phyloP scores from a whole-genome alignment of 1,284 basidiomycete species.

The Cutaneotrichosporon mucoides region DNA sequence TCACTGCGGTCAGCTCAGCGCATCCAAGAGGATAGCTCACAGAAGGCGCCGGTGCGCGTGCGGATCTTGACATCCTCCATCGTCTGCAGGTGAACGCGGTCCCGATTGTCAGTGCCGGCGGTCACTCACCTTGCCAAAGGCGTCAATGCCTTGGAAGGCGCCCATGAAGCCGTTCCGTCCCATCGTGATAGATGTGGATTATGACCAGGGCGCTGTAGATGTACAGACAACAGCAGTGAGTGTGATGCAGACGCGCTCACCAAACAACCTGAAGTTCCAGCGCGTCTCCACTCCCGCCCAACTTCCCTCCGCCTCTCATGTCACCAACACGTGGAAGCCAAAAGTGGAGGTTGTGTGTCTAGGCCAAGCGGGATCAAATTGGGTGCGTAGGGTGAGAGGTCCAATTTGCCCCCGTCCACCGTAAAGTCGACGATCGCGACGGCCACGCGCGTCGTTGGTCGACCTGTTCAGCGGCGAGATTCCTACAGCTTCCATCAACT shows the following conservation, averaged over 20 bases:
- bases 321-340: not conserved
- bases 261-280: not conserved
- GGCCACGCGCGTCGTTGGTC: conserved; percentile 4
- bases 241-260: too few species aligned
- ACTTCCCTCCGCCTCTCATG: too few species aligned
- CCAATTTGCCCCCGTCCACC: too few species aligned
- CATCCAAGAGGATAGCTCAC: conserved; percentile 54
- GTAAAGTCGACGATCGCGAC: not conserved
- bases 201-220: too few species aligned
- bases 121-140: conserved; percentile 84
- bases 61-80: conserved; percentile 98
- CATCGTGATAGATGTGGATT: conserved; percentile 23
- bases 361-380: not conserved
- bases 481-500: conserved; percentile 16
- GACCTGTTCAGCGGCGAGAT: not conserved
- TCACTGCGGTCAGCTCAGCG: conserved; percentile 58
- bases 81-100: conserved; percentile 57
- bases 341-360: not conserved
- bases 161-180: conserved; percentile 49
- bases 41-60: conserved; percentile 84
- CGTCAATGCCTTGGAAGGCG: conserved; percentile 63
- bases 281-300: not conserved
- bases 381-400: too few species aligned
- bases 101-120: not conserved
- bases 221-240: too few species aligned